Evolutionary conservation across 2,329 filamentous ascomycete genomes (phyloP).

Genomic region (Trichoderma atroviride): DNA sequence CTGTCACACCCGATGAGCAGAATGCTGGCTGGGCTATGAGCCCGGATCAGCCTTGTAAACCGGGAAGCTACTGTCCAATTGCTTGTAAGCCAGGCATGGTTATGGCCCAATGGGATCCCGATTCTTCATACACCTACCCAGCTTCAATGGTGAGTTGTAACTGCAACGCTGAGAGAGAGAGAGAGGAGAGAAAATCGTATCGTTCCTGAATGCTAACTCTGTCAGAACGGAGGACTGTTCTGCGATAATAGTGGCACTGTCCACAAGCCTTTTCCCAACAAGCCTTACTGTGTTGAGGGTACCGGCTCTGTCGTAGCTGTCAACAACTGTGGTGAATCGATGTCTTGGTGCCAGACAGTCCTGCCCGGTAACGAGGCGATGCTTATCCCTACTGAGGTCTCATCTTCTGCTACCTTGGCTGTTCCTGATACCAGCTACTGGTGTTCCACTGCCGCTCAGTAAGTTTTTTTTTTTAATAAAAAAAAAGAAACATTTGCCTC

Average conservation of each 20-base stretch:
- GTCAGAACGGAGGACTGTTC: slow-evolving; percentile 72
- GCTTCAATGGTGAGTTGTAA: slow-evolving; percentile 67
- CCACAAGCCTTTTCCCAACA: slow-evolving; percentile 67
- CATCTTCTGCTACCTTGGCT: slow-evolving; percentile 60
- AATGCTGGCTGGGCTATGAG: slow-evolving; percentile 83
- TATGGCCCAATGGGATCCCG: slow-evolving; percentile 76
- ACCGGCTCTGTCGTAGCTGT: slow-evolving; percentile 65
- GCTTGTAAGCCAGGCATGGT: slow-evolving; percentile 76
- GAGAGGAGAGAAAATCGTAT: too few relatives aligned
- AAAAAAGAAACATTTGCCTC: not conserved
- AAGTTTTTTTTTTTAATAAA: slow-evolving; percentile 43
- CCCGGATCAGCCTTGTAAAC: slow-evolving; percentile 69
- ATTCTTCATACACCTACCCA: slow-evolving; percentile 69
- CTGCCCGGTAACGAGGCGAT: slow-evolving; percentile 79
- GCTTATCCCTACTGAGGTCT: slow-evolving; percentile 75
- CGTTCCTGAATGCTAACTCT: slow-evolving; percentile 10
- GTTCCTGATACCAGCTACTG: slow-evolving; percentile 73
- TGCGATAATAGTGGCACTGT: slow-evolving; percentile 69
- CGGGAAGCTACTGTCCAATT: slow-evolving; percentile 73
- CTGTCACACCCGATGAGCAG: slow-evolving; percentile 62
- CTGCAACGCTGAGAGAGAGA: not conserved
- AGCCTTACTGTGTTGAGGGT: slow-evolving; percentile 71
- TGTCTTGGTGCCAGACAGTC: slow-evolving; percentile 79
- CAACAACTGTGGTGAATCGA: slow-evolving; percentile 64
- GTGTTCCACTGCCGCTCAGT: slow-evolving; percentile 74